Conservation (phyloP, 2,329 filamentous ascomycete genomes). For the Fusarium beomiforme region DNA sequence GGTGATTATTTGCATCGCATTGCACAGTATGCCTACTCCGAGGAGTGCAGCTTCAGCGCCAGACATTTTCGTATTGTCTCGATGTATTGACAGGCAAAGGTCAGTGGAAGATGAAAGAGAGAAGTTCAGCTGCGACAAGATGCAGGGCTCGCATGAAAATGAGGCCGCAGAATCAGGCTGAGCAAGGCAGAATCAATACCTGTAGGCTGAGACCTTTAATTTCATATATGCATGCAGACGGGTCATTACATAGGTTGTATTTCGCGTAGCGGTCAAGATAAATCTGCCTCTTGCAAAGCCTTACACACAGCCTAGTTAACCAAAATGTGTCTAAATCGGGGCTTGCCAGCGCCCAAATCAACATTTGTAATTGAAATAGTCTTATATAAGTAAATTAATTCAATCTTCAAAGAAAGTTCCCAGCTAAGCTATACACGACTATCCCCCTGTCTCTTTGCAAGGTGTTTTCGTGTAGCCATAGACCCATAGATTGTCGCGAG, state of each 20-base stretch:
- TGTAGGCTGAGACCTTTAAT: not conserved
- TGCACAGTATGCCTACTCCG: not conserved
- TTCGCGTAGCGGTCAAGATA: too few species aligned
- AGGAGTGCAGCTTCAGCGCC: not conserved
- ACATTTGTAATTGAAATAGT: too few species aligned
- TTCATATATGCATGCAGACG: not conserved
- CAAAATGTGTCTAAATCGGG: too few species aligned
- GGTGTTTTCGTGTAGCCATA: not conserved
- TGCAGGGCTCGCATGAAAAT: not conserved
- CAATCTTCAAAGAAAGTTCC: too few species aligned
- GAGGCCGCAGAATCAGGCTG: not conserved
- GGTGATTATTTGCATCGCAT: not conserved
- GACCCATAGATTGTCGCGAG: not conserved
- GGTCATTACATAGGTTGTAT: too few species aligned
- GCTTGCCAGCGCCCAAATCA: too few species aligned
- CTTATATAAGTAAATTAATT: too few species aligned
- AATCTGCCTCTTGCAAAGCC: too few species aligned
- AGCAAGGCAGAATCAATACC: not conserved
- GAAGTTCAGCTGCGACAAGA: too few species aligned
- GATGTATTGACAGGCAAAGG: not conserved
- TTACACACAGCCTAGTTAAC: too few species aligned
- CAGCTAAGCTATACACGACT: not conserved
- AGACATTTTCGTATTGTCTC: too few species aligned
- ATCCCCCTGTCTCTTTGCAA: not conserved
- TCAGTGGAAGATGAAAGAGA: not conserved